A percentile compares a stretch with the other conserved stretches of the same genome.
phyloP scores from a whole-genome alignment of 2,329 filamentous ascomycete species.

The Sclerotinia subarctica region DNA sequence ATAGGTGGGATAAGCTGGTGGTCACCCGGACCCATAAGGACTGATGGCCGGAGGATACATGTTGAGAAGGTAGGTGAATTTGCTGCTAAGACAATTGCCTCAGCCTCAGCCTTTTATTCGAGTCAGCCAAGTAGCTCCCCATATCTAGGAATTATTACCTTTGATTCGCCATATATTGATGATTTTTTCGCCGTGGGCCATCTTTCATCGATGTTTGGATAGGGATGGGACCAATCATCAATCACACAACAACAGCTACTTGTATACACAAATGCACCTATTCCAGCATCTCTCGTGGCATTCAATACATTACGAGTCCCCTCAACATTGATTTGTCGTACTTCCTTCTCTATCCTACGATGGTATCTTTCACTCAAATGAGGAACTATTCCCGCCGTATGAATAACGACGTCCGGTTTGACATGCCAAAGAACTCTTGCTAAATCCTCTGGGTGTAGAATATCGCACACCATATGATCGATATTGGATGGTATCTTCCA shows the following conservation, averaged over 20 bases:
- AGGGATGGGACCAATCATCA: constrained; percentile 12
- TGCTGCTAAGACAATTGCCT: not conserved
- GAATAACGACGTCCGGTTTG: constrained; percentile 8
- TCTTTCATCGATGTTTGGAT: constrained; percentile 12
- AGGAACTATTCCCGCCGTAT: constrained; percentile 15
- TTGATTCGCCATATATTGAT: constrained; percentile 13
- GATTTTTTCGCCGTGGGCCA: not conserved
- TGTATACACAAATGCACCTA: constrained; percentile 6
- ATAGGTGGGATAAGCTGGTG: constrained; percentile 8
- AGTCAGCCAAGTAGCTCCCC: not conserved
- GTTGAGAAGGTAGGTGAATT: constrained; percentile 1
- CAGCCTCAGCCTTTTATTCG: not conserved
- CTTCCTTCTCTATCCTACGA: not conserved
- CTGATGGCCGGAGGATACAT: constrained; percentile 15
- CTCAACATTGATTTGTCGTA: constrained; percentile 4
- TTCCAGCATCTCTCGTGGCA: not conserved
- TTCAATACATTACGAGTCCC: constrained; percentile 7
- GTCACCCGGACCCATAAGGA: constrained; percentile 16
- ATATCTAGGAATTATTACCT: not conserved
- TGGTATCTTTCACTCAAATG: constrained; percentile 14
- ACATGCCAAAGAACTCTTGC: not conserved
- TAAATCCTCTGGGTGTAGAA: not conserved
- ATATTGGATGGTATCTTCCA: not conserved
- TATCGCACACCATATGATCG: not conserved
- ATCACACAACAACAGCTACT: constrained; percentile 16